phyloP scores from a whole-genome alignment of 768 basidiomycete species.

The Naganishia friedmannii region DNA sequence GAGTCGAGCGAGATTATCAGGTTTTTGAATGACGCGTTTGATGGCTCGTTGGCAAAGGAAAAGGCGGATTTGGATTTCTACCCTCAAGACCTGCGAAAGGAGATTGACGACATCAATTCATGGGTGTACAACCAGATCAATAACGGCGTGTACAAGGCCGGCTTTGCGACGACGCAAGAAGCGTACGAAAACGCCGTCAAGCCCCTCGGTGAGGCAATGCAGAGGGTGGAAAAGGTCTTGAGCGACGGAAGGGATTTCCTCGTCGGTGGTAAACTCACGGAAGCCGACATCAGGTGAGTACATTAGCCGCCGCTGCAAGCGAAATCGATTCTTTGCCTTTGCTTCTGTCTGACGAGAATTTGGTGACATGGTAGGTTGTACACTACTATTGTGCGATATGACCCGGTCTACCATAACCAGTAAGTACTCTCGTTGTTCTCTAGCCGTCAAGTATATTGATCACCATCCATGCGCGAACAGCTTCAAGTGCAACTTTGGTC shows the following conservation, averaged over 20 bases:
- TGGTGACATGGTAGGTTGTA: slow-evolving; percentile 61
- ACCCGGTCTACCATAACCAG: slow-evolving; percentile 33
- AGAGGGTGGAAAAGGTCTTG: slow-evolving; percentile 73
- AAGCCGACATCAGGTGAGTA: slow-evolving; percentile 51
- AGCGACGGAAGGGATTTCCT: slow-evolving; percentile 72
- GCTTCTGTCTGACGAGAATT: too few relatives aligned
- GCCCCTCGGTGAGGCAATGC: slow-evolving; percentile 73
- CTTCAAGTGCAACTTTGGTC: background rate
- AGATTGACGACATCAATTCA: slow-evolving; percentile 80
- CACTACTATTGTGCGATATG: slow-evolving; percentile 75
- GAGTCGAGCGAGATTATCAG: slow-evolving; percentile 88
- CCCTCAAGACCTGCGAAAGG: slow-evolving; percentile 65
- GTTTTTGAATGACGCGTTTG: slow-evolving; percentile 77
- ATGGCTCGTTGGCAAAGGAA: slow-evolving; percentile 66
- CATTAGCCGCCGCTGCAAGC: background rate
- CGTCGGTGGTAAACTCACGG: slow-evolving; percentile 74
- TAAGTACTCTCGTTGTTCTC: background rate
- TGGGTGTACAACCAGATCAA: slow-evolving; percentile 55
- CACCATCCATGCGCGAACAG: slow-evolving; percentile 40
- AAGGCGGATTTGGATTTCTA: slow-evolving; percentile 66
- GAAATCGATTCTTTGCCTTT: slow-evolving; percentile 39
- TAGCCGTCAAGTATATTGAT: background rate
- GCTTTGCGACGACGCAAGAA: slow-evolving; percentile 75
- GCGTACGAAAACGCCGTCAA: slow-evolving; percentile 77
- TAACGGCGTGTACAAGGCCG: slow-evolving; percentile 71